Percentiles rank a stretch among this genome's conserved stretches.
Evolutionary conservation across 225 moss, liverwort and hornwort species (phyloP).

Genomic region (Neckera pumila): DNA sequence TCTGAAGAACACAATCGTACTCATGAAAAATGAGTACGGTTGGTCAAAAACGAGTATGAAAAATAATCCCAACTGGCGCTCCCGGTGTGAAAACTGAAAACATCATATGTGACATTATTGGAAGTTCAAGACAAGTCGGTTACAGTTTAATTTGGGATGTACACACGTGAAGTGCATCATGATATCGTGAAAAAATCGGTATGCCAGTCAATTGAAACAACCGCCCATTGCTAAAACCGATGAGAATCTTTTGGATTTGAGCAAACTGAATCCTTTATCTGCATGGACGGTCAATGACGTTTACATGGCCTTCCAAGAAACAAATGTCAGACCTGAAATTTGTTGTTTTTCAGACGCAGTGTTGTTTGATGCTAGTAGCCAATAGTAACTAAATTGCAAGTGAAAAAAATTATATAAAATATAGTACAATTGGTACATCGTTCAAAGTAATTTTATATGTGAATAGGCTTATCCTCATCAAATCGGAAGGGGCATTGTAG

Average conservation of each 20-base stretch:
- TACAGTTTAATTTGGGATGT: background rate
- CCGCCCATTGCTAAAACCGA: background rate
- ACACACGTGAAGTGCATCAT: background rate
- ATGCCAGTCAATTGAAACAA: background rate
- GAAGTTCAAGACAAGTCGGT: background rate
- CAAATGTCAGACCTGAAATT: background rate
- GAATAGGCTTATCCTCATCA: background rate
- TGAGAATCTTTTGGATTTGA: background rate
- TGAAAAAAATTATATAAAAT: background rate
- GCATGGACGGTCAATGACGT: background rate
- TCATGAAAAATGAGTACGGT: background rate
- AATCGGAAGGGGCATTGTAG: background rate
- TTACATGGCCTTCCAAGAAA: background rate
- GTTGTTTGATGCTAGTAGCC: background rate
- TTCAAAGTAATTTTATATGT: too few relatives aligned
- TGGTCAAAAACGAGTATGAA: too few relatives aligned
- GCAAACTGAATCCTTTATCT: background rate
- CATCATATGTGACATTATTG: background rate
- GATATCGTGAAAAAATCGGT: background rate
- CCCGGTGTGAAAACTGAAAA: too few relatives aligned
- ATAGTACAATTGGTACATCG: background rate
- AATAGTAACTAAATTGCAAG: background rate
- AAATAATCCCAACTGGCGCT: accelerated
- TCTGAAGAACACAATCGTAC: background rate
- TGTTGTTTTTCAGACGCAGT: accelerated